phyloP scores from a whole-genome alignment of 1,284 basidiomycete species.

The Puccinia brachypodii region DNA sequence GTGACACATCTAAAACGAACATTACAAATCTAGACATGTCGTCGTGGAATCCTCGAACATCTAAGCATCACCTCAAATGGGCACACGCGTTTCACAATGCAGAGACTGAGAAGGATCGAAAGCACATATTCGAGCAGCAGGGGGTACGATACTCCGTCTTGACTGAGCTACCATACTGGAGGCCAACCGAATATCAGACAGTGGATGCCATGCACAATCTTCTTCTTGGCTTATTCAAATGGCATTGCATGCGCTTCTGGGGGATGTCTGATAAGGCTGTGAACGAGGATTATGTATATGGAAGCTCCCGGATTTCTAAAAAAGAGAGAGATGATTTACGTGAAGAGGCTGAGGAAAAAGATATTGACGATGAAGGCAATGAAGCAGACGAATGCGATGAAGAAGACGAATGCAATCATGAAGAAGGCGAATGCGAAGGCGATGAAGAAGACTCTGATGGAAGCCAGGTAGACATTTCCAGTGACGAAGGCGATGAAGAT shows the following conservation, averaged over 20 bases:
- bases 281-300: no score
- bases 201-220: slow-evolving; percentile 44
- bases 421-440: no score
- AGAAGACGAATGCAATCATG: background rate
- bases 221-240: slow-evolving; percentile 7
- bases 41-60: background rate
- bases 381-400: background rate
- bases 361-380: background rate
- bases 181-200: background rate
- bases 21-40: slow-evolving; percentile 17
- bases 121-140: background rate
- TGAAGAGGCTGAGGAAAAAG: no score
- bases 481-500: background rate
- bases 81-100: background rate
- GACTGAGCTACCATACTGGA: slow-evolving; percentile 23
- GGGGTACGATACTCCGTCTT: slow-evolving; percentile 24
- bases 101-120: background rate
- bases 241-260: background rate
- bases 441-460: no score
- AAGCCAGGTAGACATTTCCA: no score
- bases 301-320: no score
- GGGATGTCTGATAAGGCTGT: background rate
- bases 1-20: background rate
- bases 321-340: no score
- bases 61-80: slow-evolving; percentile 1